A percentile compares a stretch with the other conserved stretches of the same genome.
phyloP scores from a whole-genome alignment of 2,329 filamentous ascomycete genomes.

The Chrysosphaeria jannelii region DNA sequence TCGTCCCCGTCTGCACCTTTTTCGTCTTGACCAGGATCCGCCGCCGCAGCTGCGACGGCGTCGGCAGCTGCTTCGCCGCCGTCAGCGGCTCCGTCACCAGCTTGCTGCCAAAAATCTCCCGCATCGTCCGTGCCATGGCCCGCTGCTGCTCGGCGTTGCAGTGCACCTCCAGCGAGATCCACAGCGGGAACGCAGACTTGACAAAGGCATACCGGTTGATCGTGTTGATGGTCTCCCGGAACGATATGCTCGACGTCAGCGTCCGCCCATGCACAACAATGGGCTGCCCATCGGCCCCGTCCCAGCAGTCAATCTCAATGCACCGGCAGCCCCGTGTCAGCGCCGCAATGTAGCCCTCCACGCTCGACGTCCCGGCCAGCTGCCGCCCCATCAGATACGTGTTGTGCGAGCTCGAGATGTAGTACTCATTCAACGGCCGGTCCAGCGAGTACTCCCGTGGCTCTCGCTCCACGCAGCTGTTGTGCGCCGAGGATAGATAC shows the following conservation, averaged over 20 bases:
- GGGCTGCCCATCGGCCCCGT: constrained; percentile 63
- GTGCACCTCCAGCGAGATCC: constrained; percentile 87
- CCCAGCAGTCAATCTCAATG: constrained; percentile 95
- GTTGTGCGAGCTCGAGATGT: constrained; percentile 95
- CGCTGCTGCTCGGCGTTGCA: constrained; percentile 60
- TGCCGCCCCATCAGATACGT: constrained; percentile 86
- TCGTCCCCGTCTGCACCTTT: constrained; percentile 24
- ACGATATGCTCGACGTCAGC: constrained; percentile 64
- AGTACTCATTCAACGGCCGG: constrained; percentile 82
- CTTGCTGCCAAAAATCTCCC: constrained; percentile 49
- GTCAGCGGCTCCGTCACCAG: constrained; percentile 48
- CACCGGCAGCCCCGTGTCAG: constrained; percentile 75
- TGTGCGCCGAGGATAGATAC: constrained; percentile 46
- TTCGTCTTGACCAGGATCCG: constrained; percentile 89
- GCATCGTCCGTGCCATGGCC: constrained; percentile 74
- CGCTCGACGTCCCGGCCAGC: constrained; percentile 65
- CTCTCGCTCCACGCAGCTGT: constrained; percentile 31
- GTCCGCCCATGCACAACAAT: constrained; percentile 78
- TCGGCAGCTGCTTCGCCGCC: constrained; percentile 39
- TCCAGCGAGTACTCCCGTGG: constrained; percentile 36
- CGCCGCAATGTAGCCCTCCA: constrained; percentile 79
- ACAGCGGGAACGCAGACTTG: constrained; percentile 63
- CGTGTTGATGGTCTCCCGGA: constrained; percentile 70
- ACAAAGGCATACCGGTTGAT: constrained; percentile 88
- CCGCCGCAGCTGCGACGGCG: constrained; percentile 58